phyloP scores from a whole-genome alignment of 306 rosid genomes.

The Datisca glomerata region DNA sequence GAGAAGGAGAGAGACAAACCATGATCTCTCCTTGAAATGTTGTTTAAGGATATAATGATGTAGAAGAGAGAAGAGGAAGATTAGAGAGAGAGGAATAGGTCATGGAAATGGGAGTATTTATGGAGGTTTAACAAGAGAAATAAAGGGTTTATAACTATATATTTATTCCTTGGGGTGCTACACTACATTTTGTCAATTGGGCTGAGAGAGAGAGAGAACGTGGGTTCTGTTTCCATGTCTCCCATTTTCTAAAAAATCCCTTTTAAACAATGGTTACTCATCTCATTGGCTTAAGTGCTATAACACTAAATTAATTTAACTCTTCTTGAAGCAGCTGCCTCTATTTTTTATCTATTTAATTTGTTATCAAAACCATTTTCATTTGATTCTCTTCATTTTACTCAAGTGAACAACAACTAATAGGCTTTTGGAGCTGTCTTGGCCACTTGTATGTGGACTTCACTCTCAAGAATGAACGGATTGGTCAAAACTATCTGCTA shows the following conservation, averaged over 20 bases:
- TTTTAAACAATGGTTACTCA: conserved; percentile 25
- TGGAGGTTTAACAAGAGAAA: conserved; percentile 55
- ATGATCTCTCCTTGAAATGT: conserved; percentile 9
- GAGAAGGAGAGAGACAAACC: conserved; percentile 9
- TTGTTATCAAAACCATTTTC: conserved; percentile 5
- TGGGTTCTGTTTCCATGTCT: conserved; percentile 99
- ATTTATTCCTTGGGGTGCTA: conserved; percentile 46
- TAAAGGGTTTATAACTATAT: conserved; percentile 17
- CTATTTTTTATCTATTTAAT: no score
- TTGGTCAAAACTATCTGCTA: no score
- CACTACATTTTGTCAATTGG: conserved; percentile 34
- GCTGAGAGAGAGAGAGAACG: conserved; percentile 60
- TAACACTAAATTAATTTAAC: conserved; percentile 43
- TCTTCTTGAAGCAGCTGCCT: conserved; percentile 56
- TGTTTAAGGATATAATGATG: conserved; percentile 4
- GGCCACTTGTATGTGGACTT: background rate
- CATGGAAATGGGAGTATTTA: conserved; percentile 43
- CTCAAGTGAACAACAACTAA: background rate
- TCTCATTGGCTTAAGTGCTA: conserved; percentile 94
- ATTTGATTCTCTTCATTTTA: conserved; percentile 27
- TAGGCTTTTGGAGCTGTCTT: background rate
- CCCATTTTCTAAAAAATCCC: conserved; percentile 44
- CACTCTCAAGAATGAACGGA: no score
- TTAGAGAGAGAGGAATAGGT: conserved; percentile 15
- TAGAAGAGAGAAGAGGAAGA: conserved; percentile 4